Evolutionary conservation across 139 green algal genomes (phyloP), one percentile per base, ranked within the genome.

Genomic region (Edaphochlamys debaryana): DNA sequence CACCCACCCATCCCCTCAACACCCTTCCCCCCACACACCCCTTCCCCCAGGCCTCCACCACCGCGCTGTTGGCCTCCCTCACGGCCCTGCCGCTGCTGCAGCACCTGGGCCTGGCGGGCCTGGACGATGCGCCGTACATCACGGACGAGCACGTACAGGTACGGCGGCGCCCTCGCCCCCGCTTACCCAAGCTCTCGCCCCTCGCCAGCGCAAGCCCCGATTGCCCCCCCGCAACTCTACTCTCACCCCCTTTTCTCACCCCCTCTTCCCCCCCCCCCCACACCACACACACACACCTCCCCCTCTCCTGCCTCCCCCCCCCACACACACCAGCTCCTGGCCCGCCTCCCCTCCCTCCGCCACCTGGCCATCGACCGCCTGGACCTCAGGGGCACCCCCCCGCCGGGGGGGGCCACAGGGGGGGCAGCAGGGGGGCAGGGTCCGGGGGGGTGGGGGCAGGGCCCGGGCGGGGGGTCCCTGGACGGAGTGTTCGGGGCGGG

Each of bases 61-160:
- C 22, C 29, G 38, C 27, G 9, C 58, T 80, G 74, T 37, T 80
- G 54, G 37, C 20, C 9, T 38, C 29, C 17, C 25, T 70, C 38
- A 15, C 42, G 38, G 58, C 58, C 27, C 40, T 70, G 30, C 74
- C 74, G 38, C 54, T 63, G 56, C 74, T 80, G 56, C 38, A 38
- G 40, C 29, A 69, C 60, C 58, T 80, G 54, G 74, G 74, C 58
- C 54, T 80, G 54, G 41, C 38, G 30, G 58, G 29, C 29, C n/a
- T 80, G 56, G 58, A 80, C 20, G 74, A 80, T 6, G 38, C 54
- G 52, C 72, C 29, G 36, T 79, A 79, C 36, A 68, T 79, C 25
- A 52, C 20, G 3, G 72, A 79, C 36, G 45, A 41, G 4, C 72
- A 79, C 36, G 27, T 79, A 23, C 5, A 79, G 72, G 72, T 68